phyloP scores from a whole-genome alignment of 306 rosid genomes.

The Sindora glabra region DNA sequence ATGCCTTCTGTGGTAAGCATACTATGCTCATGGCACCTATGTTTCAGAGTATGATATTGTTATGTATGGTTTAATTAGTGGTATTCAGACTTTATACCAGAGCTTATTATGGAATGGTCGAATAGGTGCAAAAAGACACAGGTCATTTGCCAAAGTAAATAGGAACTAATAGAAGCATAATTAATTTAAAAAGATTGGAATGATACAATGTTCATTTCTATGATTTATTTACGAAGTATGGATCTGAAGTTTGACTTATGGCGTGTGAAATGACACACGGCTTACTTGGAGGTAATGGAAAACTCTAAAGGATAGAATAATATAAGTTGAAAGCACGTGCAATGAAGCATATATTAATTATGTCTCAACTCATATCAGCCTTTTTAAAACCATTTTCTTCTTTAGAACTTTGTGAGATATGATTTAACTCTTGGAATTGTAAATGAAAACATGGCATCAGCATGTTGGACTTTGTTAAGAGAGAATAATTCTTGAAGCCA shows the following conservation, averaged over 20 bases:
- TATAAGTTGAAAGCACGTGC: background rate
- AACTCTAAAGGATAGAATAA: background rate
- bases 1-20: slow-evolving; percentile 71
- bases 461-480: too few species aligned
- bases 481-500: too few species aligned
- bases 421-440: too few species aligned
- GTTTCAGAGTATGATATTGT: background rate
- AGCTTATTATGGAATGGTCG: background rate
- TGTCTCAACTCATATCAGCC: slow-evolving; percentile 2
- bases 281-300: background rate
- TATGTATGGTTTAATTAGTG: background rate
- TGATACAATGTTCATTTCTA: background rate
- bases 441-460: too few species aligned
- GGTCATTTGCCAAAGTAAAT: background rate
- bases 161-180: background rate
- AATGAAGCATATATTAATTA: background rate
- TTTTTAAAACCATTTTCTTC: background rate
- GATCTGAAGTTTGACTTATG: background rate
- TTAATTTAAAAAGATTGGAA: background rate
- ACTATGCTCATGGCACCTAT: background rate
- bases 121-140: background rate
- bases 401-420: too few species aligned
- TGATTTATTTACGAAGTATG: background rate
- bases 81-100: background rate
- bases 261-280: background rate